phyloP scores from a whole-genome alignment of 2,329 filamentous ascomycete genomes.

The Dactylellina drechsleri region DNA sequence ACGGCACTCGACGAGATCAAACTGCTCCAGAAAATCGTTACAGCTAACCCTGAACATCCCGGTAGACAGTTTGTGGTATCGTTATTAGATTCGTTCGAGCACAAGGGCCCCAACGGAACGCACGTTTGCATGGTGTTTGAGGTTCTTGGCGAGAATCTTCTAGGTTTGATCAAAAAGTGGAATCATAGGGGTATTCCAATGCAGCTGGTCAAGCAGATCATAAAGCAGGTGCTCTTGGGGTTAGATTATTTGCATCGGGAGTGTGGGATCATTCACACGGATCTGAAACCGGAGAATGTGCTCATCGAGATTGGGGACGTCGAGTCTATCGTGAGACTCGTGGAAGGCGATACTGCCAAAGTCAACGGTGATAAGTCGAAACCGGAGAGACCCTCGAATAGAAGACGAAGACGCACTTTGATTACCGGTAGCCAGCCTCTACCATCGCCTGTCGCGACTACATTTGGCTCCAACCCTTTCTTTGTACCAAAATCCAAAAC shows the following conservation, averaged over 20 bases:
- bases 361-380: constrained; percentile 76
- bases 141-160: constrained; percentile 93
- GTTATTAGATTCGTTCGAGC: constrained; percentile 90
- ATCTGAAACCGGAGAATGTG: constrained; percentile 97
- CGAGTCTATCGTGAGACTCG: constrained; percentile 83
- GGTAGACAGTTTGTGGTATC: constrained; percentile 96
- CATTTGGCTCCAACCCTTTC: constrained; percentile 70
- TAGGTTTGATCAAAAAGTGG: constrained; percentile 74
- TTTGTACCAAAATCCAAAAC: constrained; percentile 55
- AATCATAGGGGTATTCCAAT: constrained; percentile 96
- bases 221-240: constrained; percentile 94
- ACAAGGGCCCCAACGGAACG: constrained; percentile 93
- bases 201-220: constrained; percentile 96
- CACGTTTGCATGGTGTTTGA: constrained; percentile 99
- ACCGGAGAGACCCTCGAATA: constrained; percentile 77
- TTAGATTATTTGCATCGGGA: constrained; percentile 96
- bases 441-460: constrained; percentile 91
- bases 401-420: constrained; percentile 86
- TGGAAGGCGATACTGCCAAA: constrained; percentile 61
- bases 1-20: constrained; percentile 99
- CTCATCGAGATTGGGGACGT: constrained; percentile 99
- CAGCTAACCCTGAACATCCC: constrained; percentile 92
- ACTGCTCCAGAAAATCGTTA: constrained; percentile 93
- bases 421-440: constrained; percentile 97
- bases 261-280: constrained; percentile 98